These are phyloP conservation scores for Echinosophora koreensis DNA, from an alignment of 306 rosid species.

Conservation along the genomic window DNA sequence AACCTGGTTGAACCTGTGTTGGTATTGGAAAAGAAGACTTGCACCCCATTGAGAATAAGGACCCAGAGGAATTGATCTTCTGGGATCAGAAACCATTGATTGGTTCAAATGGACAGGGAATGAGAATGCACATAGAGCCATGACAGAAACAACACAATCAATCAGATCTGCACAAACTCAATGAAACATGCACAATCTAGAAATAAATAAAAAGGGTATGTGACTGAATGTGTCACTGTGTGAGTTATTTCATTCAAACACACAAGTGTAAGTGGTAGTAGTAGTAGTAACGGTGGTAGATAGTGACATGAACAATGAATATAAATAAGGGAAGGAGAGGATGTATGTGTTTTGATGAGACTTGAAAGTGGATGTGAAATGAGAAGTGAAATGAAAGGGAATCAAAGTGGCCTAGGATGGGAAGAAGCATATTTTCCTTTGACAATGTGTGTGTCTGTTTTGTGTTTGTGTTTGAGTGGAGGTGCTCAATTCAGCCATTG, in stretches of 20 bases:
- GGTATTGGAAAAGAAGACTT: constrained; percentile 51
- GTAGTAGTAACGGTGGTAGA: constrained; percentile 9
- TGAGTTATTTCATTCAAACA: not conserved
- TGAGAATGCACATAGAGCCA: constrained; percentile 73
- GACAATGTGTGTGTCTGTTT: not conserved
- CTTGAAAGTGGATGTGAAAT: not conserved
- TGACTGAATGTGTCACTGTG: not conserved
- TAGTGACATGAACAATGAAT: constrained; percentile 24
- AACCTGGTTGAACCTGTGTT: constrained; percentile 65
- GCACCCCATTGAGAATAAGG: constrained; percentile 53
- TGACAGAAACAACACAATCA: constrained; percentile 40
- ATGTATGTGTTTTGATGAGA: not conserved
- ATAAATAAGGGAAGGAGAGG: constrained; percentile 23
- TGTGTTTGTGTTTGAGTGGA: not conserved
- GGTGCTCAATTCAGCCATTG: constrained; percentile 30
- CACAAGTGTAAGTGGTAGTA: not conserved
- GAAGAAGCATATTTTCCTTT: not conserved
- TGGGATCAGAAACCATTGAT: constrained; percentile 46
- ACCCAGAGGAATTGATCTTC: constrained; percentile 42
- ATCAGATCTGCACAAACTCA: not conserved
- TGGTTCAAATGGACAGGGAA: constrained; percentile 61
- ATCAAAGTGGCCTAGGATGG: not conserved
- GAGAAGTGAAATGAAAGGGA: not conserved
- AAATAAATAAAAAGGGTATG: constrained; percentile 33
- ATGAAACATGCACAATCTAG: constrained; percentile 1